Base-by-base conservation (phyloP, 306 rosid genomes). In the Parietaria judaica region DNA sequence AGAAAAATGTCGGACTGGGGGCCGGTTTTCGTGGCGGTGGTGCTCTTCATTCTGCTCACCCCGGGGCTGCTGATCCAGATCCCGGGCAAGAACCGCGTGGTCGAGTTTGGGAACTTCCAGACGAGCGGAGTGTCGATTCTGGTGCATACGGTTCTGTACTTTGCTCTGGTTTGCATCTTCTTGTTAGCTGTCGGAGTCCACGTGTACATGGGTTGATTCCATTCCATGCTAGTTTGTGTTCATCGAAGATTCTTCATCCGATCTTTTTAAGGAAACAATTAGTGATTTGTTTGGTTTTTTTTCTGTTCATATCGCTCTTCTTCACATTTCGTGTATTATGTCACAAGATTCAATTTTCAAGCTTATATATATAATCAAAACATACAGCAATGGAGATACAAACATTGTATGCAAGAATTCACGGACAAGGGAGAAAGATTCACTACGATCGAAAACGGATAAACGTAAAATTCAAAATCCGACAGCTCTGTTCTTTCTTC, bases 1-100 rank as follows among this genome's bases (percentile, higher is more conserved):
- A 12, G 39, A 54, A 74, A 14, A n/a, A 92, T 92, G 99, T 78
- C 78, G 8, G 99, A 92, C 70, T 92, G 99, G 99, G 99, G 99
- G 12, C 88, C 99, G 31, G 90, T 92, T 13, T 92, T 92, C 54
- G 76, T 92, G 48, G 87, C 99, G 2, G 95, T 82, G 70, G 79
- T 92, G 46, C 79, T 92, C 49, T 92, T 88, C 81, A 66, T 92
- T 53, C 81, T 92, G 54, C 72, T 92, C 1, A 88, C 96, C 36
- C 99, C 99, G 1, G 99, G 96, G 0, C 23, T 92, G 46, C 67
- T 92, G 47, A 55, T 88, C 14, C 99, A 92, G 77, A 80, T 92
- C 3, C 99, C 96, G 0, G 99, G 90, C 3, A 82, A 70, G 17
- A 34, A 16, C 35, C 83, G 41, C 12, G 0, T 55, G 3, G 59